phyloP scores from a whole-genome alignment of 1,284 basidiomycete genomes.

The Marasmius oreades region DNA sequence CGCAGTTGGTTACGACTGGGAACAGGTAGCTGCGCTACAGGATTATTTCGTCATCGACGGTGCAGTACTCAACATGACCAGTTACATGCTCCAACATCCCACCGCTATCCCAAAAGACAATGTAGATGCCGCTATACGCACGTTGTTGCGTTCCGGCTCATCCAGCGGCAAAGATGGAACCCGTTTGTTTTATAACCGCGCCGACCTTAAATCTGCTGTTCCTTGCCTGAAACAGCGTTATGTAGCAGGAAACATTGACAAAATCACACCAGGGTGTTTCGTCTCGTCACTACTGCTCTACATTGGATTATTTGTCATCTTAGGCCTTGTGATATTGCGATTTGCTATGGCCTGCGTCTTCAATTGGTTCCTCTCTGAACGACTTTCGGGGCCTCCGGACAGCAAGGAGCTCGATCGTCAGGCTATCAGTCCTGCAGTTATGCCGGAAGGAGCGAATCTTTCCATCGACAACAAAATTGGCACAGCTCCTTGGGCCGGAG shows the following conservation, averaged over 20 bases:
- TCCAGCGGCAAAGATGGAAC: slow-evolving; percentile 86
- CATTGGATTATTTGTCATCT: slow-evolving; percentile 86
- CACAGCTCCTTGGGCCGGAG: slow-evolving; percentile 89
- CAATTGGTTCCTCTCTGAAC: slow-evolving; percentile 90
- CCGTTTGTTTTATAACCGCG: slow-evolving; percentile 72
- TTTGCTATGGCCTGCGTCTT: slow-evolving; percentile 97
- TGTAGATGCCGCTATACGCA: slow-evolving; percentile 84
- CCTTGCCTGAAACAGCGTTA: slow-evolving; percentile 84
- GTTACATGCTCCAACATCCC: slow-evolving; percentile 81
- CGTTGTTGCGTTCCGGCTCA: slow-evolving; percentile 50
- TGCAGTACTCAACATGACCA: slow-evolving; percentile 87
- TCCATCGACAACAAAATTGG: slow-evolving; percentile 86
- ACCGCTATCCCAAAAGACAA: slow-evolving; percentile 66
- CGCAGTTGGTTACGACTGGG: slow-evolving; percentile 86
- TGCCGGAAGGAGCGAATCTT: slow-evolving; percentile 93
- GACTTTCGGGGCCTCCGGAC: slow-evolving; percentile 72
- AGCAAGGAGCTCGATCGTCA: slow-evolving; percentile 66
- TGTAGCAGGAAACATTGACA: slow-evolving; percentile 93
- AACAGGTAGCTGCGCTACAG: slow-evolving; percentile 63
- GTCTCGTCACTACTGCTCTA: slow-evolving; percentile 90
- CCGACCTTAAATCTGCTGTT: slow-evolving; percentile 65
- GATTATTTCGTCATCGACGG: slow-evolving; percentile 92
- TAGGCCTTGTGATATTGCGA: slow-evolving; percentile 86
- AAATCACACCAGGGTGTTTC: slow-evolving; percentile 95
- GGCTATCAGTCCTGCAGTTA: slow-evolving; percentile 88